Percentiles rank a stretch among this genome's conserved stretches.
Conservation (phyloP, 208 protist genomes). For the Angomonas ambiguus region DNA sequence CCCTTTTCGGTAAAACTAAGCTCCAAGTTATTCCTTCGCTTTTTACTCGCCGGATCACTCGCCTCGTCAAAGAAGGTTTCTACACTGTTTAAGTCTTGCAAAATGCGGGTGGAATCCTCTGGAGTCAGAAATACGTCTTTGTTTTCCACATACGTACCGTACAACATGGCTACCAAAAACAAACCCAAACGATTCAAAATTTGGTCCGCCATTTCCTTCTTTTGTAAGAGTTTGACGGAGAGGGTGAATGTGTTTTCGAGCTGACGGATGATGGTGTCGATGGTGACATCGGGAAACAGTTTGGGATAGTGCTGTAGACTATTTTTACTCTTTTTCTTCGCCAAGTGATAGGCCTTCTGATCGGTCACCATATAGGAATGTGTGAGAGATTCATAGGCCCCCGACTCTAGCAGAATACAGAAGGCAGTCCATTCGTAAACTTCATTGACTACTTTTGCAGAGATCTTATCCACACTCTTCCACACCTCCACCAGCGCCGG, state of each 20-base stretch:
- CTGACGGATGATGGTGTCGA: constrained; percentile 19
- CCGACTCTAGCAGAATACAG: constrained; percentile 11
- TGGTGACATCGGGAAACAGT: constrained; percentile 23
- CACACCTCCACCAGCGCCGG: background rate
- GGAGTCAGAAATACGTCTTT: constrained; percentile 33
- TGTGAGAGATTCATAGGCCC: background rate
- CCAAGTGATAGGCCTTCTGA: constrained; percentile 4
- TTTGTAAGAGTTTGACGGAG: background rate
- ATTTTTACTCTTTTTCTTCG: constrained; percentile 25
- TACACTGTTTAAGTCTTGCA: constrained; percentile 35
- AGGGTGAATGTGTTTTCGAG: background rate
- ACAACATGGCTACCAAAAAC: constrained; percentile 40
- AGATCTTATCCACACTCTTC: constrained; percentile 3
- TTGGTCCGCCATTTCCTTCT: background rate
- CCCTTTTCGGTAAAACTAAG: background rate
- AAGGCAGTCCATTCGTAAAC: constrained; percentile 3
- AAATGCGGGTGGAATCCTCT: constrained; percentile 28
- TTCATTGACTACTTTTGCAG: background rate
- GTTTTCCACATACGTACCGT: constrained; percentile 35
- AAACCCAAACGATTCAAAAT: constrained; percentile 21
- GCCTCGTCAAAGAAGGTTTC: constrained; percentile 23
- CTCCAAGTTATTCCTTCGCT: background rate
- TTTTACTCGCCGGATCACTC: background rate
- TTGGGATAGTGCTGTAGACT: constrained; percentile 1
- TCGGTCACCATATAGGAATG: constrained; percentile 10